Base-by-base conservation (phyloP, 2,329 filamentous ascomycete species). In the Aspergillus novofumigatus region DNA sequence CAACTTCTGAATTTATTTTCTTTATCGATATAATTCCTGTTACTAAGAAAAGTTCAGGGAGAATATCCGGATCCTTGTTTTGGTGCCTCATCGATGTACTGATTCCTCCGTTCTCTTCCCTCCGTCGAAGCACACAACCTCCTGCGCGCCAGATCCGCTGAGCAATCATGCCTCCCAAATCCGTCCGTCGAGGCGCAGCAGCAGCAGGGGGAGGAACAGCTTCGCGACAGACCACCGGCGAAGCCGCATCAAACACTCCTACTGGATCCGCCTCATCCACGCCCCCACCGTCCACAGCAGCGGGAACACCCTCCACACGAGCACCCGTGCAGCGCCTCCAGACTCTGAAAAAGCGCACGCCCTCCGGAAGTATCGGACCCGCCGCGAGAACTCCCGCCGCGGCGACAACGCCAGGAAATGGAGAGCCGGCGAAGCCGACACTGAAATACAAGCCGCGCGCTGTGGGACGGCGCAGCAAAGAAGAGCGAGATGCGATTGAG, bases 381-480 rank as follows among this genome's bases (percentile, higher is more conserved):
- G 59, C 68, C 10, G 50, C 59, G 28, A 55, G 52, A 54, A 54
- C 58, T 29, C 49, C 63, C 1, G 54, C 58, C 54, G 59, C 59
- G 10, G 59, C 59, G 10, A 59, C 56, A 20, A 11, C 44, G 6
- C 54, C 65, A 9, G 52, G 59, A n/a, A 29, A n/a, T 32, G 67
- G 68, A 10, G 70, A 73, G 49, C 59, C 69, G 1, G 61, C 69
- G 2, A 76, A 75, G 55, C 74, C 75, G 6, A 68, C 67, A 2
- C 62, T 79, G 32, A 79, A 78, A 59, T 77, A 75, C 55, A 71
- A 76, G 59, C 77, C 77, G 4, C 75, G 74, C 51, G 69, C 72
- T 2, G 71, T 75, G 7, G 65, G 61, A 6, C 76, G 77, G 11
- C 73, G 75, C 50, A 77, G 73, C 59, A 77, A 79, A 62, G 75